phyloP scores from a whole-genome alignment of 257 asterid genomes.

The Paulownia fortunei region DNA sequence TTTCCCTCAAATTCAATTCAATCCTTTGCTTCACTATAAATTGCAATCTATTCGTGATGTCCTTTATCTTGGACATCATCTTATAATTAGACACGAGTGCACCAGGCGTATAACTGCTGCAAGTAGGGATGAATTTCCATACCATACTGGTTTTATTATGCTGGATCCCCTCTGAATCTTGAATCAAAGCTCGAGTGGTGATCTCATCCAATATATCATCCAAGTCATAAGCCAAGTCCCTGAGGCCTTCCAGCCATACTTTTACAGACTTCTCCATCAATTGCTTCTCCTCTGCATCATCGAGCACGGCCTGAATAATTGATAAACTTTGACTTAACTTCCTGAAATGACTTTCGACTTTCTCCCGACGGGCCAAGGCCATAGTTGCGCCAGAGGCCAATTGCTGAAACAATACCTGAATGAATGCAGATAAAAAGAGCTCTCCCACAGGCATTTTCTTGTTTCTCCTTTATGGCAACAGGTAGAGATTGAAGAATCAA shows the following conservation, averaged over 20 bases:
- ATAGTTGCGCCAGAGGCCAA: conserved; percentile 42
- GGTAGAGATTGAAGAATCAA: conserved; percentile 20
- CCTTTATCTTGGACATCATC: conserved; percentile 54
- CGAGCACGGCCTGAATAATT: conserved; percentile 51
- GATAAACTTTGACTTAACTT: conserved; percentile 36
- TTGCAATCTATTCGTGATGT: conserved; percentile 42
- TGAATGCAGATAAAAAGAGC: conserved; percentile 63
- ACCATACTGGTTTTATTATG: conserved; percentile 39
- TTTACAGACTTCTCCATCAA: conserved; percentile 42
- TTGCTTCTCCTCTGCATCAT: conserved; percentile 75
- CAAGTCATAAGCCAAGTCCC: conserved; percentile 69
- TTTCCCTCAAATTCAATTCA: conserved; percentile 48
- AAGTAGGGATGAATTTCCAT: conserved; percentile 48
- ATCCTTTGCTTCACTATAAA: conserved; percentile 39
- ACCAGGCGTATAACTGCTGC: conserved; percentile 47
- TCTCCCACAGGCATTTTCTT: conserved; percentile 62
- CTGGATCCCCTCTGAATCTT: conserved; percentile 35
- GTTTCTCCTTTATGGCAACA: conserved; percentile 19
- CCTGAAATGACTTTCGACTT: conserved; percentile 49
- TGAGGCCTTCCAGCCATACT: conserved; percentile 60
- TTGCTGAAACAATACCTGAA: conserved; percentile 57
- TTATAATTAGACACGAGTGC: conserved; percentile 46
- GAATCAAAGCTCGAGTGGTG: conserved; percentile 48
- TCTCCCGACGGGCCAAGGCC: conserved; percentile 61
- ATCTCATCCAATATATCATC: conserved; percentile 75